Conservation (phyloP, 140 eudicot species). For the Flaveria floridana region DNA sequence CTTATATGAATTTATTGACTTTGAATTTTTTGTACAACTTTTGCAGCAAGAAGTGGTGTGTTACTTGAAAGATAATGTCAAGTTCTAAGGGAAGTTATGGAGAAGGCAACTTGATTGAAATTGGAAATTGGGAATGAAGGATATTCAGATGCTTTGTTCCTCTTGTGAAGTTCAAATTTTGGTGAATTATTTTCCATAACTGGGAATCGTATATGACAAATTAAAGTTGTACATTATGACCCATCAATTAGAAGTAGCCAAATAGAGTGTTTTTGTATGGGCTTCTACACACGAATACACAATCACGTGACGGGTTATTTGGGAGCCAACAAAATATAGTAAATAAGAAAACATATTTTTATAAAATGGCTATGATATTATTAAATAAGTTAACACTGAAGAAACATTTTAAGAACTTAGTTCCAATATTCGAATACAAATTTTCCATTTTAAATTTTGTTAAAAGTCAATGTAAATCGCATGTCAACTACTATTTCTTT, state of each 20-base stretch:
- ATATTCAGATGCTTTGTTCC: background rate
- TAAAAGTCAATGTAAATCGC: no score
- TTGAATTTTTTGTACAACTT: background rate
- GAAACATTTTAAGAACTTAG: no score
- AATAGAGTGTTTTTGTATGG: background rate
- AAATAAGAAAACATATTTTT: no score
- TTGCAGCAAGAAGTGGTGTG: conserved; percentile 92
- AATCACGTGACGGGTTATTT: background rate
- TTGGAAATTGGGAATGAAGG: background rate
- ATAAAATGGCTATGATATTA: no score
- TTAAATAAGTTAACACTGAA: no score
- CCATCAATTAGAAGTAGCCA: background rate
- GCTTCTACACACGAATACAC: background rate
- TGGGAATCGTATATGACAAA: background rate
- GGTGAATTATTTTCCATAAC: background rate
- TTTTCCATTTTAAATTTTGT: no score
- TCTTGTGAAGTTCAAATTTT: background rate
- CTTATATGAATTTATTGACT: no score
- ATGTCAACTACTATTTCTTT: no score
- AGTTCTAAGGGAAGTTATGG: conserved; percentile 37
- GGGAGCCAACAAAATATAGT: background rate
- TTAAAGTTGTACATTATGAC: conserved; percentile 4
- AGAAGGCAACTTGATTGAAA: background rate
- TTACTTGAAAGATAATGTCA: conserved; percentile 78
- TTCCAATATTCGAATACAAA: no score